Evolutionary conservation across 768 basidiomycete genomes (phyloP), one percentile per base, ranked within the genome.

Genomic region (Leccinum disarticulatum): DNA sequence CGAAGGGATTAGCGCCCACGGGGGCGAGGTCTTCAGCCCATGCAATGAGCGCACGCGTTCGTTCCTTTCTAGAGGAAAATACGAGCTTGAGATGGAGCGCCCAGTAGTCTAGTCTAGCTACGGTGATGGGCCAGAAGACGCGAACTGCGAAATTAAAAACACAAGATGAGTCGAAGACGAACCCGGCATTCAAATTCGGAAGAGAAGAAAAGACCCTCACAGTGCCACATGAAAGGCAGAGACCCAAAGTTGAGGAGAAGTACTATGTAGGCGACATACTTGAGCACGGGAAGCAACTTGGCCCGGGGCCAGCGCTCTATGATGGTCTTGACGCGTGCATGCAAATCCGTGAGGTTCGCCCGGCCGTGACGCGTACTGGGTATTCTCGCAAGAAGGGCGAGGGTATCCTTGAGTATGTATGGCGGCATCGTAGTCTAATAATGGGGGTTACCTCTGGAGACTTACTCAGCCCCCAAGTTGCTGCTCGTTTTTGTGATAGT

Each of bases 221-320:
- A 64, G 65, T 90, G 88, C 88, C 88, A 91, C 30, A 77, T 76
- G 22, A 87, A 67, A 1, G 89, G 89, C 68, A 83, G 80, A 14
- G 87, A 87, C 19, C 84, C 81, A 17, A 75, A 59, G 60, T 90
- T 89, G 19, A 85, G 43, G n/a, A 88, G 66, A 52, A 90, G 73
- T 0, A 90, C 56, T 19, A 85, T 2, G n/a, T 25, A 70, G 19
- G 48, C 52, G 6, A 36, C 33, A 43, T 64, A 66, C 31, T 68
- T 71, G 47, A 71, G 52, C 56, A 64, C 35, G 19, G 64, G 43
- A 31, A 61, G 50, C 7, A 59, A n/a, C 43, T 36, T 61, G 25
- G 25, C 9, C 38, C 50, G 61, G 3, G 62, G 56, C 5, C 56
- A 38, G 46, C 46, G 56, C 25, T 52, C 47, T 5, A 62, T 57